phyloP scores from a whole-genome alignment of 768 basidiomycete genomes.

The Phlebiopsis flavidoalba region DNA sequence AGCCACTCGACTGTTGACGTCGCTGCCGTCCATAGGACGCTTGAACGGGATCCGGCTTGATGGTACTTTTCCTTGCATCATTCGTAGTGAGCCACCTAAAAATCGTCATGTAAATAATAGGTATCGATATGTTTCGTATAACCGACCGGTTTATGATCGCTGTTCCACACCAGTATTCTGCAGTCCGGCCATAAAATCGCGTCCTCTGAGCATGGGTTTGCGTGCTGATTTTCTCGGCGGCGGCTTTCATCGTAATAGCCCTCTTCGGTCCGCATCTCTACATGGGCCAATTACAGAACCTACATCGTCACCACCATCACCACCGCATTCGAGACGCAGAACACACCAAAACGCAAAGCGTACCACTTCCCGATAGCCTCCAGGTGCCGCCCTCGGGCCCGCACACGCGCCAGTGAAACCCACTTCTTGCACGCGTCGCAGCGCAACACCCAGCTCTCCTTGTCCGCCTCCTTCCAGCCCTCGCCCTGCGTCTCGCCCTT shows the following conservation, averaged over 20 bases:
- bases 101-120: not conserved
- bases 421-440: slow-evolving; percentile 80
- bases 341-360: slow-evolving; percentile 19
- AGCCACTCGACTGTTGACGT: slow-evolving; percentile 75
- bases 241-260: slow-evolving; percentile 65
- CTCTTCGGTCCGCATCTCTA: slow-evolving; percentile 53
- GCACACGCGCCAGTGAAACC: slow-evolving; percentile 34
- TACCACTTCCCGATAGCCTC: slow-evolving; percentile 77
- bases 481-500: slow-evolving; percentile 29
- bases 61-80: slow-evolving; percentile 65
- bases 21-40: slow-evolving; percentile 58
- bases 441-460: slow-evolving; percentile 77
- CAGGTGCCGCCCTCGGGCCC: slow-evolving; percentile 38
- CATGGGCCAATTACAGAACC: slow-evolving; percentile 76
- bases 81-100: slow-evolving; percentile 51
- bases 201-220: slow-evolving; percentile 63
- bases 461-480: slow-evolving; percentile 37
- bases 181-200: slow-evolving; percentile 78
- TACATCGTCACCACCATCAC: slow-evolving; percentile 21
- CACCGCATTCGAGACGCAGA: not conserved
- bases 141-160: slow-evolving; percentile 46
- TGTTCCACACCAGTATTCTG: slow-evolving; percentile 53
- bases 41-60: slow-evolving; percentile 60
- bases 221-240: slow-evolving; percentile 79
- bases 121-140: not conserved